phyloP scores from a whole-genome alignment of 495 filamentous ascomycete species.

The Neurospora cerealis region DNA sequence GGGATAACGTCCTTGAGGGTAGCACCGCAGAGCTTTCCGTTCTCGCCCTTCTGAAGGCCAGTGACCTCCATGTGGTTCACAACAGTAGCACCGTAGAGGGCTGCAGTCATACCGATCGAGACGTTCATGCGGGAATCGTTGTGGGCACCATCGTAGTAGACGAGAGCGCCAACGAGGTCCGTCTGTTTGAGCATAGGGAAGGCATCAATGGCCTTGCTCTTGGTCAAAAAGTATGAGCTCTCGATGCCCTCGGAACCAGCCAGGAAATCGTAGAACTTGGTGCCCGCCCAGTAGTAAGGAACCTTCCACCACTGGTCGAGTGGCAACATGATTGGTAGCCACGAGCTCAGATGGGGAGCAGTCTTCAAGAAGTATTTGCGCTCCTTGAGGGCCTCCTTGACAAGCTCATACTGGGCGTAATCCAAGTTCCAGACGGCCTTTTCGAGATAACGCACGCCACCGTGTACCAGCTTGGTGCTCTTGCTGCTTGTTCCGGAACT shows the following conservation, averaged over 20 bases:
- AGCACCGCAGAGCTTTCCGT: constrained; percentile 74
- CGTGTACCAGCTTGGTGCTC: constrained; percentile 95
- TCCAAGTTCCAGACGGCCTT: constrained; percentile 96
- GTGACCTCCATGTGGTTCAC: constrained; percentile 92
- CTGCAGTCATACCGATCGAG: constrained; percentile 89
- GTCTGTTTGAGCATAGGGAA: constrained; percentile 96
- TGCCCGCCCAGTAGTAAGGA: constrained; percentile 95
- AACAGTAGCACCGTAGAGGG: constrained; percentile 84
- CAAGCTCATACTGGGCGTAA: constrained; percentile 87
- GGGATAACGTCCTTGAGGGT: constrained; percentile 63
- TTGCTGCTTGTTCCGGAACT: constrained; percentile 89
- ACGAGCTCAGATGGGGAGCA: constrained; percentile 86
- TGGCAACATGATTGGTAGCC: constrained; percentile 97
- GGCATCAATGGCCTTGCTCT: constrained; percentile 85
- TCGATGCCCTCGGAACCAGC: constrained; percentile 95
- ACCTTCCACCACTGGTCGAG: constrained; percentile 95
- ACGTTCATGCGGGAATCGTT: constrained; percentile 99
- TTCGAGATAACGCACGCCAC: constrained; percentile 91
- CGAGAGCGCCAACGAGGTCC: constrained; percentile 78
- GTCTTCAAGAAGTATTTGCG: constrained; percentile 94
- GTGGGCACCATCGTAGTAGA: constrained; percentile 98
- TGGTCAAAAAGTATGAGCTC: constrained; percentile 91
- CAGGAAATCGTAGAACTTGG: constrained; percentile 89
- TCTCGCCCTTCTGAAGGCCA: constrained; percentile 65
- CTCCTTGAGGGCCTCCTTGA: constrained; percentile 91